phyloP scores from a whole-genome alignment of 257 asterid genomes.

The Mentha longifolia region DNA sequence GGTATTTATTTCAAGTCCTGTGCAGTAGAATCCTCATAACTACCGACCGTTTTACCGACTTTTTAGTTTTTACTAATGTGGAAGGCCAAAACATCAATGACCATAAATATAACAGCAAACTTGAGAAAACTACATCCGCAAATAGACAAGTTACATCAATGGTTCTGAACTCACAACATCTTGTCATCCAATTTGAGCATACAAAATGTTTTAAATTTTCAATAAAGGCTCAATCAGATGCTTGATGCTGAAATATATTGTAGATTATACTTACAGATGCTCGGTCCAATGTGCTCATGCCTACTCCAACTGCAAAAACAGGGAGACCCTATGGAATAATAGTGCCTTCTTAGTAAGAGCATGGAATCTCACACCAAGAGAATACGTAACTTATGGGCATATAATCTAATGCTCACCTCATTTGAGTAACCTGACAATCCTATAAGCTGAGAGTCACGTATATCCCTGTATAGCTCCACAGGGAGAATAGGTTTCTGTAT shows the following conservation, averaged over 20 bases:
- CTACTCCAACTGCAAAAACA: conserved; percentile 65
- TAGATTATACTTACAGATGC: conserved; percentile 57
- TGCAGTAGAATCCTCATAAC: neutral
- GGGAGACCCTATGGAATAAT: conserved; percentile 59
- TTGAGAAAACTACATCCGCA: neutral
- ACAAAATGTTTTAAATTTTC: neutral
- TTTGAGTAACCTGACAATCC: conserved; percentile 71
- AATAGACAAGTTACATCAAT: neutral
- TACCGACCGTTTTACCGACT: neutral
- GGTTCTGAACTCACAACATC: conserved; percentile 17
- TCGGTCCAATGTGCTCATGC: conserved; percentile 64
- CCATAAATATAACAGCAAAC: neutral
- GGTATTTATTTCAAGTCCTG: neutral
- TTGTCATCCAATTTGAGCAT: conserved; percentile 13
- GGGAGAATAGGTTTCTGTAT: conserved; percentile 73
- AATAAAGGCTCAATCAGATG: neutral
- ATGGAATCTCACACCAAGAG: conserved; percentile 5
- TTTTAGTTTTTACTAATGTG: neutral
- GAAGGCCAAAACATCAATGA: neutral
- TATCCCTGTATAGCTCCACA: conserved; percentile 56
- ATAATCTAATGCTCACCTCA: conserved; percentile 51
- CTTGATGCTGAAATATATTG: conserved; percentile 17
- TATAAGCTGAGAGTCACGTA: conserved; percentile 73
- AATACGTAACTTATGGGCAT: neutral
- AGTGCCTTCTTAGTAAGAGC: conserved; percentile 18